These are phyloP conservation scores for Ascochyta fabae DNA, from an alignment of 2,329 filamentous ascomycete genomes.

Conservation along the genomic window DNA sequence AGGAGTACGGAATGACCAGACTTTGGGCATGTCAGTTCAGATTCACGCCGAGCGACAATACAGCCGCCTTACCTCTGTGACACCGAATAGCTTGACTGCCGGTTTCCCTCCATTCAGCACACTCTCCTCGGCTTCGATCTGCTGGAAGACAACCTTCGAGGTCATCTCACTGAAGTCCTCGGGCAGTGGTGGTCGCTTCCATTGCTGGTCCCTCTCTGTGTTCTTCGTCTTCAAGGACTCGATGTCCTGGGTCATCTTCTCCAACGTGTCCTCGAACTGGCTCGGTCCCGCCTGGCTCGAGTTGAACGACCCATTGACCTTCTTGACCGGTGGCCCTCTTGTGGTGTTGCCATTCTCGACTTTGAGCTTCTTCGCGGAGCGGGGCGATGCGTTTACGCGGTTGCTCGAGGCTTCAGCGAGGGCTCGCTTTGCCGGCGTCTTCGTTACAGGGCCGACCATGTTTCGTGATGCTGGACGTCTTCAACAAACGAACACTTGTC, in stretches of 20 bases:
- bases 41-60: not conserved
- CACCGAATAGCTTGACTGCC: slow-evolving; percentile 90
- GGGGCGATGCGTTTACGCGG: slow-evolving; percentile 54
- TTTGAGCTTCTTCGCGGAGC: slow-evolving; percentile 79
- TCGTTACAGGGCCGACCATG: slow-evolving; percentile 44
- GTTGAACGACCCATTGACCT: slow-evolving; percentile 62
- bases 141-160: slow-evolving; percentile 85
- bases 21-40: slow-evolving; percentile 40
- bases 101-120: slow-evolving; percentile 76
- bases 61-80: slow-evolving; percentile 69
- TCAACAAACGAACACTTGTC: not conserved
- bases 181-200: slow-evolving; percentile 71
- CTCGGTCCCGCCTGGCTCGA: slow-evolving; percentile 84
- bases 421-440: slow-evolving; percentile 54
- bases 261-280: slow-evolving; percentile 91
- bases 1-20: slow-evolving; percentile 88
- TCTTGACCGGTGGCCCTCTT: slow-evolving; percentile 68
- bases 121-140: slow-evolving; percentile 94
- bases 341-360: slow-evolving; percentile 68
- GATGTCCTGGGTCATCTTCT: slow-evolving; percentile 95
- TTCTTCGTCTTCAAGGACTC: slow-evolving; percentile 84
- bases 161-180: slow-evolving; percentile 65
- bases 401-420: slow-evolving; percentile 55
- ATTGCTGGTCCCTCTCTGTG: slow-evolving; percentile 90
- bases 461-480: slow-evolving; percentile 2